Evolutionary conservation across 2,329 filamentous ascomycete genomes (phyloP), one percentile per base, ranked within the genome.

Genomic region (Botrytis aclada): DNA sequence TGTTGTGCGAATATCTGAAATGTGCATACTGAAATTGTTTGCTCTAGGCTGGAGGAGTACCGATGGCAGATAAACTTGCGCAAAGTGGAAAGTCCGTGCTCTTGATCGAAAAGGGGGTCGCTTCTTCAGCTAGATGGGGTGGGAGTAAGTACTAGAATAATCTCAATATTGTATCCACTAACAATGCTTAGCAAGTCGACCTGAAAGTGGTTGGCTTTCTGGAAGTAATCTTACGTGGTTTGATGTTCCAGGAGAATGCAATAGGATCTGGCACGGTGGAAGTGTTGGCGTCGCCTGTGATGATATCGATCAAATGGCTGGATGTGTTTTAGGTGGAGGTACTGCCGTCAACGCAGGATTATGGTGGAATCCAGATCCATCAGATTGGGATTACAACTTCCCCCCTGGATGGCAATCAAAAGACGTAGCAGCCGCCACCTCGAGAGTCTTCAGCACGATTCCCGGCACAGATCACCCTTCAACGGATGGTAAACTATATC

Each of bases 371-470:
- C 87, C 92, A 0, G 87, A 90, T 74, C 84, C 87, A 8, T 80
- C 83, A 12, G 92, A 94, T 79, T 94, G 91, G 84, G 89, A 94
- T 79, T 85, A 87, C 80, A 91, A 92, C 80, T 94, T 92, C 83
- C 92, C 92, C 0, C 76, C 83, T 2, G 92, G 91, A 43, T 94
- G 92, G 92, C 89, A 91, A 81, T 85, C 88, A 29, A 80, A 82
- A 9, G 90, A 93, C 76, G 86, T 93, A 79, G 82, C 83, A 74
- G 80, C 83, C 37, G 88, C 91, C 1, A 88, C 89, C 9, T 82
- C 86, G 41, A 86, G 88, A 60, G 88, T 91, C 10, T 94, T 93
- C 80, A 83, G 84, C 51, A 87, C 90, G n/a, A 93, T 93, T 74
- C 90, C 90, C 0, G 91, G 91, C 45, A 93, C 90, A 0, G 88